Percentiles rank a stretch among this genome's conserved stretches.
Conservation (phyloP, 1,284 basidiomycete species). For the Tylopilus sp. region DNA sequence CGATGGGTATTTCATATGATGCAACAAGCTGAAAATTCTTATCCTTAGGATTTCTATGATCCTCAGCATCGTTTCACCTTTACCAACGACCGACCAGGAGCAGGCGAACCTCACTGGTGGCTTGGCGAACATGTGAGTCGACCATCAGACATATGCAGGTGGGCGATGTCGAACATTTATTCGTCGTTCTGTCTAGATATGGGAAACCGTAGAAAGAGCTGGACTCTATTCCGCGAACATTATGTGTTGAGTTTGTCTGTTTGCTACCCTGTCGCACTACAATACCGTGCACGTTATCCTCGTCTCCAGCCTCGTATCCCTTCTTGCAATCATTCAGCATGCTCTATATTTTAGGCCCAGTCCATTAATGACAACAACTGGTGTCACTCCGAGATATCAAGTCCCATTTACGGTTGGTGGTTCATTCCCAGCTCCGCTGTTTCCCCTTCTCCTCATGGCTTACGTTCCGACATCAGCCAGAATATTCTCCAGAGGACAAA, state of each 20-base stretch:
- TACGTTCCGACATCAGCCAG: not conserved
- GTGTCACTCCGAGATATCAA: conserved; percentile 66
- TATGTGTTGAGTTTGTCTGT: conserved; percentile 68
- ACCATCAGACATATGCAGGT: not conserved
- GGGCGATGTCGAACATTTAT: not conserved
- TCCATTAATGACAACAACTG: conserved; percentile 63
- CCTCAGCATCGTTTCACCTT: conserved; percentile 57
- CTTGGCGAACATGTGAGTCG: conserved; percentile 73
- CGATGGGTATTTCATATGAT: no score
- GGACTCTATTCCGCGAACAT: conserved; percentile 73
- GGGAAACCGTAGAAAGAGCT: conserved; percentile 76
- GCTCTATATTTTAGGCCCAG: conserved; percentile 64
- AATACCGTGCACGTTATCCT: not conserved
- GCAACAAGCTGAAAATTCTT: no score
- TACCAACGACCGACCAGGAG: conserved; percentile 58
- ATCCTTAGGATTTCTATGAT: conserved; percentile 74
- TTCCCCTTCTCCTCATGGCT: not conserved
- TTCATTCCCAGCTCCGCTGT: not conserved
- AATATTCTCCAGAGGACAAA: conserved; percentile 42
- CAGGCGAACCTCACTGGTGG: conserved; percentile 76
- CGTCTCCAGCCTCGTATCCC: no score
- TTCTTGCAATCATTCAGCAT: no score
- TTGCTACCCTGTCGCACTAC: not conserved
- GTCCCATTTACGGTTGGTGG: conserved; percentile 63
- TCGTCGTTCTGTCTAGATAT: conserved; percentile 52